Percentiles rank a stretch among this genome's conserved stretches.
Evolutionary conservation across 805 yeast species (phyloP).

Genomic region (Yamadazyma ubonensis): DNA sequence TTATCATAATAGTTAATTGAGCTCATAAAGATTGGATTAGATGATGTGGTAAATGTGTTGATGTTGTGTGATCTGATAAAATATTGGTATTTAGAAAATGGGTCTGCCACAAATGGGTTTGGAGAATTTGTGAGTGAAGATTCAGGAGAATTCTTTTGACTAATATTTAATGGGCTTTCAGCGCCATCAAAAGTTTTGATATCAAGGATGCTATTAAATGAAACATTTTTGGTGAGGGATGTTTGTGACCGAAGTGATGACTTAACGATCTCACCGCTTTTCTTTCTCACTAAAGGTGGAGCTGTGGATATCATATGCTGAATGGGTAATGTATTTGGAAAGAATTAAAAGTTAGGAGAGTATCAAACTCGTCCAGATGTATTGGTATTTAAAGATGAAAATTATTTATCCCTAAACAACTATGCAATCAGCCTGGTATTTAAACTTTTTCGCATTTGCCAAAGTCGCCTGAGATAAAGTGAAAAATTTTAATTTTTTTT

Average conservation of each 20-base stretch:
- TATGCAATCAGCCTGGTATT: slow-evolving; percentile 4
- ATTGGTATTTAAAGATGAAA: background rate
- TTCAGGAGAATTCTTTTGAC: slow-evolving; percentile 8
- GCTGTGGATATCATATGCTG: slow-evolving; percentile 2
- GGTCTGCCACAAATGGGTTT: slow-evolving; percentile 5
- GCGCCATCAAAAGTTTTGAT: slow-evolving; percentile 63
- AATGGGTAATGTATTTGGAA: background rate
- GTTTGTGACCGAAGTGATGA: slow-evolving; percentile 54
- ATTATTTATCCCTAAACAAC: background rate
- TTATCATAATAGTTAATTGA: slow-evolving; percentile 20
- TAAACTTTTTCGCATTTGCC: slow-evolving; percentile 2
- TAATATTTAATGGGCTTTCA: slow-evolving; percentile 12
- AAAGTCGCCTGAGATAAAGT: slow-evolving; percentile 12
- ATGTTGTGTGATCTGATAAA: slow-evolving; percentile 10
- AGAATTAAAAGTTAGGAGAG: background rate
- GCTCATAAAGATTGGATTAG: slow-evolving; percentile 31
- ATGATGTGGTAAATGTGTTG: slow-evolving; percentile 11
- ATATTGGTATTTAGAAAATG: slow-evolving; percentile 7
- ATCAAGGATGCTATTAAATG: slow-evolving; percentile 24
- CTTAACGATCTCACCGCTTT: slow-evolving; percentile 81
- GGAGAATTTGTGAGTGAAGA: slow-evolving; percentile 6
- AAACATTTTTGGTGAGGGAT: slow-evolving; percentile 9
- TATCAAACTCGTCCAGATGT: slow-evolving; percentile 3
- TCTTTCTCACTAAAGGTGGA: slow-evolving; percentile 55
- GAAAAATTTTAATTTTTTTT: slow-evolving; percentile 9